Evolutionary conservation across 805 yeast species (phyloP).

Genomic region (Pichia kluyveri): DNA sequence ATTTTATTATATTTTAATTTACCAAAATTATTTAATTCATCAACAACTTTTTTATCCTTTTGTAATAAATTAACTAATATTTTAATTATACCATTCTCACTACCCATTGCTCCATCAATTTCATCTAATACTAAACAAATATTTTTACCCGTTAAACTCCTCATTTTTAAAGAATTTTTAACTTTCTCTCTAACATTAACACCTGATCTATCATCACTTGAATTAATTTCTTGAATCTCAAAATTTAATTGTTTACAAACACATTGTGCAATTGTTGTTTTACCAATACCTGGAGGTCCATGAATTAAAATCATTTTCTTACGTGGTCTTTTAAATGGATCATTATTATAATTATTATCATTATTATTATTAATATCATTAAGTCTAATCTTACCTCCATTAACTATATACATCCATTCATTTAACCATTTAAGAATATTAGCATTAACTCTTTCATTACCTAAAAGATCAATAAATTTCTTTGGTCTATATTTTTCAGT

Average conservation of each 20-base stretch:
- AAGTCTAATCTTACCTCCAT: constrained; percentile 10
- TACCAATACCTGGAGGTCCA: constrained; percentile 94
- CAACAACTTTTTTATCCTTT: constrained; percentile 48
- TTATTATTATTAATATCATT: constrained; percentile 1
- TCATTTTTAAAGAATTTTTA: constrained; percentile 53
- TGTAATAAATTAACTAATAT: constrained; percentile 47
- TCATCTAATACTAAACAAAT: constrained; percentile 84
- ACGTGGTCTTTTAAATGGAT: constrained; percentile 50
- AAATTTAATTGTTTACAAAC: constrained; percentile 78
- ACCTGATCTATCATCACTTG: constrained; percentile 70
- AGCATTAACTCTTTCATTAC: constrained; percentile 59
- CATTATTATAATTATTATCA: constrained; percentile 18
- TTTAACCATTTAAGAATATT: constrained; percentile 52
- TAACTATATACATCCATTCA: constrained; percentile 54
- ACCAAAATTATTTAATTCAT: constrained; percentile 18
- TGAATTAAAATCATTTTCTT: constrained; percentile 63
- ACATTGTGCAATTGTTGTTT: constrained; percentile 81
- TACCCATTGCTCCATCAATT: constrained; percentile 57
- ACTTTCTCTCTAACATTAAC: constrained; percentile 42
- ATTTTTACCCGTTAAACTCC: constrained; percentile 63
- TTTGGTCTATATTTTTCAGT: constrained; percentile 65
- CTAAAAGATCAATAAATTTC: constrained; percentile 55
- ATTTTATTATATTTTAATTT: constrained; percentile 15
- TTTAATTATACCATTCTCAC: constrained; percentile 55
- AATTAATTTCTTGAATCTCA: constrained; percentile 75